A percentile compares a stretch with the other conserved stretches of the same genome.
These are phyloP conservation scores for Rubroshorea leprosula DNA, from an alignment of 345 rosid genomes.

Conservation along the genomic window DNA sequence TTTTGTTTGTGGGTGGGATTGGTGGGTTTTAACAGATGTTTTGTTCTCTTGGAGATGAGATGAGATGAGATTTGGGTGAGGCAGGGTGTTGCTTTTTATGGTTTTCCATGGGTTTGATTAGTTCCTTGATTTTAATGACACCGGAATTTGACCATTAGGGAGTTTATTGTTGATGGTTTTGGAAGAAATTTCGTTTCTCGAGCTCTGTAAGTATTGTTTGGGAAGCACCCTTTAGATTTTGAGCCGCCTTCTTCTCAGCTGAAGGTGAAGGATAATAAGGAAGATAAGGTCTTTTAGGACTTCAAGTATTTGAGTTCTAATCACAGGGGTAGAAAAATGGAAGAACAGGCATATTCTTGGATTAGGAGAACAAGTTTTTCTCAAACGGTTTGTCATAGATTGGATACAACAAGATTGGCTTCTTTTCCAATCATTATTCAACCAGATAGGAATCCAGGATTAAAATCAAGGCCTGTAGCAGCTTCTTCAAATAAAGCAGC, in stretches of 20 bases:
- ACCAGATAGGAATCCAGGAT: conserved; percentile 31
- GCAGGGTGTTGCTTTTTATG: conserved; percentile 17
- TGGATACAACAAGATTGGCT: conserved; percentile 54
- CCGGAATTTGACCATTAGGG: conserved; percentile 16
- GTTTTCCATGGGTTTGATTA: conserved; percentile 31
- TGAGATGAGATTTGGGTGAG: conserved; percentile 14
- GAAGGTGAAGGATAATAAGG: conserved; percentile 17
- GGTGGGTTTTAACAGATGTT: conserved; percentile 19
- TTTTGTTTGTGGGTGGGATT: conserved; percentile 13
- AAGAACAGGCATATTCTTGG: conserved; percentile 75
- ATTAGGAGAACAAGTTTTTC: conserved; percentile 86
- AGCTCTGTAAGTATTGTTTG: conserved; percentile 20
- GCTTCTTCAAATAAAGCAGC: conserved; percentile 16
- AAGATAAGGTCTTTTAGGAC: conserved; percentile 23
- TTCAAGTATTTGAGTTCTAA: conserved; percentile 16
- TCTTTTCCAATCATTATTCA: conserved; percentile 37
- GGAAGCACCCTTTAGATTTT: too few relatives aligned
- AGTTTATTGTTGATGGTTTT: conserved; percentile 19
- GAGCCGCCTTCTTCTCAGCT: conserved; percentile 17
- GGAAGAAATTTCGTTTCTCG: conserved; percentile 15
- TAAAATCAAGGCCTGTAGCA: conserved; percentile 38
- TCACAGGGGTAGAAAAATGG: conserved; percentile 39
- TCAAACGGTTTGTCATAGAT: conserved; percentile 74
- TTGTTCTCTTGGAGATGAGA: conserved; percentile 23
- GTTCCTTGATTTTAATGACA: conserved; percentile 19